Conservation (phyloP, 495 filamentous ascomycete genomes). For the Bacidia gigantensis region DNA sequence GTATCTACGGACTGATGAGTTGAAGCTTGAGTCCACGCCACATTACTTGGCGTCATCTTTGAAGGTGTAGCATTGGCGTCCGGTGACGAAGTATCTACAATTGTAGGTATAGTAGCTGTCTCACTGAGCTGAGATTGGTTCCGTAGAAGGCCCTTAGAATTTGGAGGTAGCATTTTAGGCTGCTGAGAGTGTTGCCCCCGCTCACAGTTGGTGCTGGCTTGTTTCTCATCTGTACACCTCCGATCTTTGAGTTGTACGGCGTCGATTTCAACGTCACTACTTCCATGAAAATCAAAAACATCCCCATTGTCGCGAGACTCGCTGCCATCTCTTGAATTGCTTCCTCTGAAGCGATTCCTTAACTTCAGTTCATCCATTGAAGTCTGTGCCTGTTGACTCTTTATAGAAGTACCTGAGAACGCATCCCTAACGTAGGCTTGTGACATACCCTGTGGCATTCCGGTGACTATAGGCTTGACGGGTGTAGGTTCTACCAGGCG, state of each 20-base stretch:
- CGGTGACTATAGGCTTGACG: not conserved
- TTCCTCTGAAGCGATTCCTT: conserved; percentile 9
- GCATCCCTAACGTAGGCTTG: not conserved
- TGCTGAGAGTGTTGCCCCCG: no score
- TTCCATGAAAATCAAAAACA: conserved; percentile 8
- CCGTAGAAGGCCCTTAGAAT: not conserved
- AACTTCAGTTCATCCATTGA: conserved; percentile 1
- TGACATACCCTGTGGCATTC: not conserved
- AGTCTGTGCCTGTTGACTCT: conserved; percentile 10
- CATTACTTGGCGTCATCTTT: not conserved
- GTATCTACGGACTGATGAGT: not conserved
- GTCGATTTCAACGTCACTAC: conserved; percentile 9
- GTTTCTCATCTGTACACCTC: not conserved
- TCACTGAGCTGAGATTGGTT: not conserved
- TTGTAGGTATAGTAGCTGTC: not conserved
- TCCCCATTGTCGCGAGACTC: not conserved
- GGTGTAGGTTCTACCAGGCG: conserved; percentile 16
- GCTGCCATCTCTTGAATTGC: conserved; percentile 1
- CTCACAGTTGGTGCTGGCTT: no score
- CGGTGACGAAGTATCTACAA: not conserved
- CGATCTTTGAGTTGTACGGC: not conserved
- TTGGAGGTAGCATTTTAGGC: not conserved
- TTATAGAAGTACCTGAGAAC: not conserved
- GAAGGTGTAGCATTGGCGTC: not conserved
- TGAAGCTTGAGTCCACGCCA: not conserved